Conservation (phyloP, 768 basidiomycete species). For the Fistulinella prunicolor region DNA sequence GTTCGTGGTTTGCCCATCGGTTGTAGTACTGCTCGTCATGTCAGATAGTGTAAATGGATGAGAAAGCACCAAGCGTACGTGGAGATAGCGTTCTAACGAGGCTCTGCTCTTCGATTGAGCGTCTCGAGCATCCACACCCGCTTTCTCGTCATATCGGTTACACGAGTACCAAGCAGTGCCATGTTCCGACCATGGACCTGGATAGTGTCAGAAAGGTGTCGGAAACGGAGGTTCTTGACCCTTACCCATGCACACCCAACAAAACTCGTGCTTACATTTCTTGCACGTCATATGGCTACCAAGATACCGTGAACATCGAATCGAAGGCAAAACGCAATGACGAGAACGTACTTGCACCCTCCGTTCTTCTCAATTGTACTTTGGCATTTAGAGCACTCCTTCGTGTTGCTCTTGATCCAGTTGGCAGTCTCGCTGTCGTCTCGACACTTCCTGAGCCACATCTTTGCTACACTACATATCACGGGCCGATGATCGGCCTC, state of each 20-base stretch:
- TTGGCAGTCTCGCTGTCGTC: constrained; percentile 99
- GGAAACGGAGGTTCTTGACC: constrained; percentile 18
- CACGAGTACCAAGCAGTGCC: constrained; percentile 98
- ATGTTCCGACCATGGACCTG: constrained; percentile 95
- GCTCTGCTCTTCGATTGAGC: constrained; percentile 87
- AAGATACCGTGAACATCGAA: constrained; percentile 11
- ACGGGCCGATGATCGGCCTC: constrained; percentile 91
- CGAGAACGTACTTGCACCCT: constrained; percentile 89
- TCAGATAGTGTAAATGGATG: not conserved
- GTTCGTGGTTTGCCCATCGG: constrained; percentile 99
- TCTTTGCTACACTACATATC: constrained; percentile 80
- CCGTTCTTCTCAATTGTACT: constrained; percentile 99
- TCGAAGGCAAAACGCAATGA: constrained; percentile 62
- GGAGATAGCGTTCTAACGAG: constrained; percentile 92
- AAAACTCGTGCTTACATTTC: constrained; percentile 98
- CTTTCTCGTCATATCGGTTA: constrained; percentile 95
- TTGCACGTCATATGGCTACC: constrained; percentile 99
- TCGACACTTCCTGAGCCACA: constrained; percentile 96
- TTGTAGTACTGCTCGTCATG: constrained; percentile 82
- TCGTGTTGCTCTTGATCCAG: constrained; percentile 99
- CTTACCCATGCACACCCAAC: constrained; percentile 98
- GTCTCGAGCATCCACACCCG: constrained; percentile 83
- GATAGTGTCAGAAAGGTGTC: constrained; percentile 15
- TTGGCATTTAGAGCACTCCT: constrained; percentile 94
- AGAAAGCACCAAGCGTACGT: constrained; percentile 66